phyloP scores from a whole-genome alignment of 1,139 yeast genomes.

The Candida tunisiensis region DNA sequence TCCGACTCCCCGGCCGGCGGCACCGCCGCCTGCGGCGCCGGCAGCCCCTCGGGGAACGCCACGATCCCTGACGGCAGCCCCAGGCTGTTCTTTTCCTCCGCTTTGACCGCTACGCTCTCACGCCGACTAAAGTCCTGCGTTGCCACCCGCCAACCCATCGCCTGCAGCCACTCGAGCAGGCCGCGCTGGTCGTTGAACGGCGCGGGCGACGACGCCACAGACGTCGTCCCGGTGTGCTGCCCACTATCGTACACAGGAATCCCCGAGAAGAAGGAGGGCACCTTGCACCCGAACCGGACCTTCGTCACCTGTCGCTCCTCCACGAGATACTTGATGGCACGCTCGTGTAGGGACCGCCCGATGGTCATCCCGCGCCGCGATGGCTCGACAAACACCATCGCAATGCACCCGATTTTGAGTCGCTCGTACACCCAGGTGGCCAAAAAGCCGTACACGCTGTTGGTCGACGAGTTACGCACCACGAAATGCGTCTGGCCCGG shows the following conservation, averaged over 20 bases:
- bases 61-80: not conserved
- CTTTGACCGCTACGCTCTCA: not conserved
- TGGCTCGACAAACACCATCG: slow-evolving; percentile 37
- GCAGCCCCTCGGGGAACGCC: too few species aligned
- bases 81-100: not conserved
- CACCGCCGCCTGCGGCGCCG: not conserved
- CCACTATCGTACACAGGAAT: slow-evolving; percentile 8
- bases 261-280: slow-evolving; percentile 35
- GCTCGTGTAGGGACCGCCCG: slow-evolving; percentile 38
- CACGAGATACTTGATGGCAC: slow-evolving; percentile 35
- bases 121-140: not conserved
- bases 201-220: too few species aligned
- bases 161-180: slow-evolving; percentile 1
- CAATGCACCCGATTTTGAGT: slow-evolving; percentile 27
- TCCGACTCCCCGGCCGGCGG: too few species aligned
- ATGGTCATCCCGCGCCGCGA: slow-evolving; percentile 40
- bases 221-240: too few species aligned
- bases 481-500: slow-evolving; percentile 37
- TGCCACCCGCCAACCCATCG: slow-evolving; percentile 13
- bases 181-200: too few species aligned
- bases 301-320: slow-evolving; percentile 28
- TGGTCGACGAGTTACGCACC: slow-evolving; percentile 41
- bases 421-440: slow-evolving; percentile 33
- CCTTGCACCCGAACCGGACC: slow-evolving; percentile 32
- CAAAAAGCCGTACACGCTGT: slow-evolving; percentile 39